phyloP scores from a whole-genome alignment of 1,284 basidiomycete genomes.

The Puccinia horiana region DNA sequence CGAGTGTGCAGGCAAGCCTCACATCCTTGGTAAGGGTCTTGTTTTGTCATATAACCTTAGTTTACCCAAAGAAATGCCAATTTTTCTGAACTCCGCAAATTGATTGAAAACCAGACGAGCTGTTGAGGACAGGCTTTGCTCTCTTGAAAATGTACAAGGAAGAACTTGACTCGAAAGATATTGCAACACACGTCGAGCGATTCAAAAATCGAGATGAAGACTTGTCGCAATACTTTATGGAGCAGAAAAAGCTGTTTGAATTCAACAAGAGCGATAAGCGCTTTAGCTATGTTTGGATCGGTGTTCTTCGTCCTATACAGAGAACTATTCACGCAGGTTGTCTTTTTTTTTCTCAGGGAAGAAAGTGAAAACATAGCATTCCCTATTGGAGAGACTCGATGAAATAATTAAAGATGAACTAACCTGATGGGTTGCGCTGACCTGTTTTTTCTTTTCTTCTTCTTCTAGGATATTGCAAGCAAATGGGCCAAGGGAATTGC shows the following conservation, averaged over 20 bases:
- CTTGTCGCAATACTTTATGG: not conserved
- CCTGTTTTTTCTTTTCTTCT: not conserved
- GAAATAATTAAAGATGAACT: not conserved
- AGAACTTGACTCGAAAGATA: slow-evolving; percentile 1
- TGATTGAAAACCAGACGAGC: not conserved
- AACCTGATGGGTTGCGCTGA: not conserved
- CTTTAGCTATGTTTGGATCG: not conserved
- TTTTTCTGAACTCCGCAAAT: not conserved
- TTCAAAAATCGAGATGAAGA: slow-evolving; percentile 4
- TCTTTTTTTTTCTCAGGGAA: not conserved
- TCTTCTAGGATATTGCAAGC: not conserved
- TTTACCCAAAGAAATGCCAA: not conserved
- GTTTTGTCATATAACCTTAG: not conserved
- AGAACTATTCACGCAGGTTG: not conserved
- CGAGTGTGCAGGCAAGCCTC: not conserved
- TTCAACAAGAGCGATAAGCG: not conserved
- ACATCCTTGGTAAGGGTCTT: slow-evolving; percentile 4
- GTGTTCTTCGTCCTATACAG: slow-evolving; percentile 18
- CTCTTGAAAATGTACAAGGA: slow-evolving; percentile 11
- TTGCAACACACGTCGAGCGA: not conserved
- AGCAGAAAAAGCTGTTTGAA: not conserved
- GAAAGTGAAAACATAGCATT: not conserved
- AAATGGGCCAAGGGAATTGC: not conserved
- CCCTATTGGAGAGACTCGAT: too few species aligned
- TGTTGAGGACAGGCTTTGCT: not conserved